Evolutionary conservation across 495 filamentous ascomycete genomes (phyloP).

Genomic region (Jackrogersella minutella): DNA sequence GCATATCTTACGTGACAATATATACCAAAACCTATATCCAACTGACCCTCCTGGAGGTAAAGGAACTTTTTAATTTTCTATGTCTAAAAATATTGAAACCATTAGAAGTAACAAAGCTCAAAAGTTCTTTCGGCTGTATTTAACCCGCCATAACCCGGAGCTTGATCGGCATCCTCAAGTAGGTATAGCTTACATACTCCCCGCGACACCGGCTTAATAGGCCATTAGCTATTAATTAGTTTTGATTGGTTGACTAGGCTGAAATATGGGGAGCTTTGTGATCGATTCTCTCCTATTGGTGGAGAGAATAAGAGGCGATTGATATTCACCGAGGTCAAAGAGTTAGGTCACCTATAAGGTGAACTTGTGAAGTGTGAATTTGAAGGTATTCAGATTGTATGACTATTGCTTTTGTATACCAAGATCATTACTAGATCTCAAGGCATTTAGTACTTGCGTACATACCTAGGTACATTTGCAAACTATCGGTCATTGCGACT

Average conservation of each 20-base stretch:
- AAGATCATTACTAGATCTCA: too few relatives aligned
- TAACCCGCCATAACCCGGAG: constrained; percentile 33
- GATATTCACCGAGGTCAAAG: neutral
- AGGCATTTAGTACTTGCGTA: too few relatives aligned
- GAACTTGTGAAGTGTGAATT: neutral
- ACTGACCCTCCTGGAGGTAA: neutral
- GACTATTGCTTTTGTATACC: too few relatives aligned
- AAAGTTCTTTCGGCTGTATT: constrained; percentile 23
- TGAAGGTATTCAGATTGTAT: too few relatives aligned
- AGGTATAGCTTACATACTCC: constrained; percentile 13
- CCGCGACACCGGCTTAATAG: constrained; percentile 4
- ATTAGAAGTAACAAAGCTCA: neutral
- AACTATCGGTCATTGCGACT: too few relatives aligned
- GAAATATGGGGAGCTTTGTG: constrained; percentile 3
- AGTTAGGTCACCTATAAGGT: neutral
- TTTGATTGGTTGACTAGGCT: constrained; percentile 7
- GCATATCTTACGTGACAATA: constrained; percentile 1
- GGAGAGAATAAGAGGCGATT: neutral
- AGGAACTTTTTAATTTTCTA: neutral
- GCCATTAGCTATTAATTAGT: constrained; percentile 23
- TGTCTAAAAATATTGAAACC: constrained; percentile 9
- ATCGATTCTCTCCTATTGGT: neutral
- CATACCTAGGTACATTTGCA: too few relatives aligned
- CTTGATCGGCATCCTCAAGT: constrained; percentile 18
- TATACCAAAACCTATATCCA: too few relatives aligned